phyloP scores from a whole-genome alignment of 1,284 basidiomycete species.

The Marasmius fiardii region DNA sequence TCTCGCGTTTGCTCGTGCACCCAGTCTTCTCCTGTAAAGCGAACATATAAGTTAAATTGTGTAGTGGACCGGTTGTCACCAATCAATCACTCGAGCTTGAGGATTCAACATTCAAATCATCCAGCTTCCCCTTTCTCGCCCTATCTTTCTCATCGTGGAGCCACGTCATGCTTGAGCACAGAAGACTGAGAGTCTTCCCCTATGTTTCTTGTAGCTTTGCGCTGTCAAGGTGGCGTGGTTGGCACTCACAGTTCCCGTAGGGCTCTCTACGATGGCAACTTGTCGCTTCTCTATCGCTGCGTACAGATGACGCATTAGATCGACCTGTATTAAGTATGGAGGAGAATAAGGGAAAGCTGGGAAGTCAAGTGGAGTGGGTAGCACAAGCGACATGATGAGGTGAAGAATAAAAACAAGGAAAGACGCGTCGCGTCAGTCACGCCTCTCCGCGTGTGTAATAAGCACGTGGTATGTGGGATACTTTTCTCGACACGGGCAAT shows the following conservation, averaged over 20 bases:
- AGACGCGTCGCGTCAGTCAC: too few relatives aligned
- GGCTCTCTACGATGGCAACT: slow-evolving; percentile 83
- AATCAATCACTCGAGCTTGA: slow-evolving; percentile 21
- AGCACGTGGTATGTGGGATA: too few relatives aligned
- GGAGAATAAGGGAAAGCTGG: slow-evolving; percentile 76
- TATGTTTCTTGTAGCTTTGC: slow-evolving; percentile 24
- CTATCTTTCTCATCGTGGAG: slow-evolving; percentile 67
- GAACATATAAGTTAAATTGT: not conserved
- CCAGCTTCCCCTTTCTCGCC: slow-evolving; percentile 59
- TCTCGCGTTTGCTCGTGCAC: slow-evolving; percentile 76
- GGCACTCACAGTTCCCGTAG: slow-evolving; percentile 72
- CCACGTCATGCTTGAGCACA: slow-evolving; percentile 83
- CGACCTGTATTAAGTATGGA: slow-evolving; percentile 86
- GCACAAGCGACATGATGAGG: slow-evolving; percentile 19
- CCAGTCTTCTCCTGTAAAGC: slow-evolving; percentile 68
- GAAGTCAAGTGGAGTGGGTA: slow-evolving; percentile 66
- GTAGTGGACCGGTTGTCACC: not conserved
- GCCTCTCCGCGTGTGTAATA: too few relatives aligned
- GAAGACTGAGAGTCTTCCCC: slow-evolving; percentile 85
- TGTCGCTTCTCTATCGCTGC: slow-evolving; percentile 70
- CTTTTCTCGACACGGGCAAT: too few relatives aligned
- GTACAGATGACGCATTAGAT: slow-evolving; percentile 90
- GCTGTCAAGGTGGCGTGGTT: not conserved
- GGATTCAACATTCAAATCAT: slow-evolving; percentile 32
- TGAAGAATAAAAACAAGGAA: too few relatives aligned